Evolutionary conservation across 768 basidiomycete species (phyloP).

Genomic region (Mycena vitilis): DNA sequence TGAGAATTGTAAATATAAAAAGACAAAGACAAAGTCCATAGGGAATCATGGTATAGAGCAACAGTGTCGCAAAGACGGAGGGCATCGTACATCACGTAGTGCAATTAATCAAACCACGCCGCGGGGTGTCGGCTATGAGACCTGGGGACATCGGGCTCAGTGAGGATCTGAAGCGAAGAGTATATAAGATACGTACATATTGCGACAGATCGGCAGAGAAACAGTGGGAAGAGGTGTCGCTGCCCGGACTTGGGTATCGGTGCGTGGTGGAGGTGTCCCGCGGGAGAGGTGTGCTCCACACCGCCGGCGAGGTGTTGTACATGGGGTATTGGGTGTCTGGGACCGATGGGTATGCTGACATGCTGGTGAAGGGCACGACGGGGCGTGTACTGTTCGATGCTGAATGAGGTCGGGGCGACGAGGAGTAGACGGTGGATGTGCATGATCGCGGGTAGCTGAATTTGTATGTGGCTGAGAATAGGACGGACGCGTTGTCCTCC

Average conservation of each 20-base stretch:
- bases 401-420: background rate
- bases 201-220: background rate
- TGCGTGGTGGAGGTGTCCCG: background rate
- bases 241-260: background rate
- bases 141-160: background rate
- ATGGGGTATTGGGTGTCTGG: background rate
- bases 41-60: too few relatives aligned
- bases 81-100: too few relatives aligned
- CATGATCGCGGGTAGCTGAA: constrained; percentile 43
- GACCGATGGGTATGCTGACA: background rate
- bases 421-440: background rate
- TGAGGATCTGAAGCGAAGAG: background rate
- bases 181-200: background rate
- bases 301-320: background rate
- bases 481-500: constrained; percentile 46
- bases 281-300: background rate
- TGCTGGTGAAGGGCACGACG: background rate
- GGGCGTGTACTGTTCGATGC: background rate
- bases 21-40: too few relatives aligned
- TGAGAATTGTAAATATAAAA: too few relatives aligned
- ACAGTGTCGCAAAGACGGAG: too few relatives aligned
- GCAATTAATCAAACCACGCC: background rate
- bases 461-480: constrained; percentile 73
- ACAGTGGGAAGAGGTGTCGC: background rate
- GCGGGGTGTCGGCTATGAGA: background rate